These are phyloP conservation scores for Chenopodium suecicum DNA, from an alignment of 148 eudicot species.

Conservation along the genomic window DNA sequence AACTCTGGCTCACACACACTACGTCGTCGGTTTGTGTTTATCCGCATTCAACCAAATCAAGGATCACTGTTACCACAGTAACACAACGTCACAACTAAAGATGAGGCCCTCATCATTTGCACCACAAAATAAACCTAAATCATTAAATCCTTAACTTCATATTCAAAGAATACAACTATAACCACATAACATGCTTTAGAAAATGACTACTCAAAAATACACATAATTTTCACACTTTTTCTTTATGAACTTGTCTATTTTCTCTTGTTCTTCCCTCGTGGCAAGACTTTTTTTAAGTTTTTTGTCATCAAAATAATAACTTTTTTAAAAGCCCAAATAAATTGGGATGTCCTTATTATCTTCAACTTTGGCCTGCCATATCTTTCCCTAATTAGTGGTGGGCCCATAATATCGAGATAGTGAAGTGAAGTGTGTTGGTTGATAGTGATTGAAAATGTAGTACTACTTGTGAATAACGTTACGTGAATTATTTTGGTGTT, in stretches of 20 bases:
- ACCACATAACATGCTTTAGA: slow-evolving; percentile 9
- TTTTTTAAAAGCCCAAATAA: not conserved
- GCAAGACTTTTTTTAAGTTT: slow-evolving; percentile 13
- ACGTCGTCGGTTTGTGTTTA: not conserved
- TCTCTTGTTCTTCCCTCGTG: slow-evolving; percentile 10
- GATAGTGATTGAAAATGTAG: not conserved
- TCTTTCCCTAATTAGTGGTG: not conserved
- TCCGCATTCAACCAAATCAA: not conserved
- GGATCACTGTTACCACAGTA: not conserved
- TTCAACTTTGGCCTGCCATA: slow-evolving; percentile 21
- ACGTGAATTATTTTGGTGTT: not conserved
- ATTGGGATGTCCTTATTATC: not conserved
- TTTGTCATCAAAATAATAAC: not conserved
- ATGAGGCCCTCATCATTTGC: not conserved
- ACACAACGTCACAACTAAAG: not conserved
- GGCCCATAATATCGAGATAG: not conserved
- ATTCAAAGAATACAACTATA: not conserved
- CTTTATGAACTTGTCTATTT: not conserved
- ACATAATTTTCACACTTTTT: not conserved
- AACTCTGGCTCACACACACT: not conserved
- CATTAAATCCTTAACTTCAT: not conserved
- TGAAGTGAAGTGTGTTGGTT: slow-evolving; percentile 1
- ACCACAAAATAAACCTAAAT: not conserved
- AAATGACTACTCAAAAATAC: not conserved
- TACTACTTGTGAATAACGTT: not conserved